phyloP scores from a whole-genome alignment of 768 basidiomycete genomes.

The Phanerochaete carnosa region DNA sequence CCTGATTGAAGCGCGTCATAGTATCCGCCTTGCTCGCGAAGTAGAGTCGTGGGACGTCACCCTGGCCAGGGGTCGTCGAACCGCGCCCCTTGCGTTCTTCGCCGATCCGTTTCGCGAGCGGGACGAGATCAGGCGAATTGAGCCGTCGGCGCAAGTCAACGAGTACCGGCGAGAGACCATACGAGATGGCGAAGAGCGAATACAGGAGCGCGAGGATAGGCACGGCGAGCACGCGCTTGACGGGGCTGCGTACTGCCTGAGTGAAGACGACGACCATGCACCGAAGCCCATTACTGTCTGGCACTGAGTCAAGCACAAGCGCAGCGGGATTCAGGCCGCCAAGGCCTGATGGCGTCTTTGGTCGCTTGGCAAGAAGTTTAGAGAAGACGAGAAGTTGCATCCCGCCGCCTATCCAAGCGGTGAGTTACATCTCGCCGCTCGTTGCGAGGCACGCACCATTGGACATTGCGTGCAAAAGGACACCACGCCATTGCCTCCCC shows the following conservation, averaged over 20 bases:
- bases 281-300: conserved; percentile 16
- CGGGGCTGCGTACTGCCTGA: conserved; percentile 4
- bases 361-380: conserved; percentile 10
- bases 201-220: conserved; percentile 16
- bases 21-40: conserved; percentile 16
- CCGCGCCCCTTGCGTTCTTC: background rate
- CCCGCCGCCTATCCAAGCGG: conserved; percentile 14
- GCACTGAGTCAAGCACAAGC: conserved; percentile 17
- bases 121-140: conserved; percentile 14
- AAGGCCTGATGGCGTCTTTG: background rate
- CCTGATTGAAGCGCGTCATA: conserved; percentile 11
- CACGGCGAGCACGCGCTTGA: conserved; percentile 7
- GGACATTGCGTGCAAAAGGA: conserved; percentile 18
- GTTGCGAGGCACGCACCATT: conserved; percentile 11
- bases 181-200: conserved; percentile 12
- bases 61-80: background rate
- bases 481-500: conserved; percentile 6
- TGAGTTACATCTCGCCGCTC: background rate
- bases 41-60: conserved; percentile 12
- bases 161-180: conserved; percentile 13
- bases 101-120: background rate
- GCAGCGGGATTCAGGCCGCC: conserved; percentile 12
- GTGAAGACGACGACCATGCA: conserved; percentile 15
- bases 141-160: conserved; percentile 11
- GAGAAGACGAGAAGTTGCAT: conserved; percentile 19